Evolutionary conservation across 192 early-diverging fungal species (phyloP), one percentile per base, ranked within the genome.

Genomic region (Entomortierella lignicola): DNA sequence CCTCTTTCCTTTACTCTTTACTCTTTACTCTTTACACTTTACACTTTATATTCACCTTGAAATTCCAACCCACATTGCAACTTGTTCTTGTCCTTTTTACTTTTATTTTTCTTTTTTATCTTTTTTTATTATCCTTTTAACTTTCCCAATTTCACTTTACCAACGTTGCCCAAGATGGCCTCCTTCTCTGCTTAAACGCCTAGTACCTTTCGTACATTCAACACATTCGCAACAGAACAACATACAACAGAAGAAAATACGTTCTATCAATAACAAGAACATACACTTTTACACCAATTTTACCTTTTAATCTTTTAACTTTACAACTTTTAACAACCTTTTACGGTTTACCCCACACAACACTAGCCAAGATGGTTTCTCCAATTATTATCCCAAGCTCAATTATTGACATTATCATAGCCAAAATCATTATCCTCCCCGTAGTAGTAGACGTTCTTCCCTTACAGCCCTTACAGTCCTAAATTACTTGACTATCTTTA

Each of bases 381-480:
- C 68, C 75, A 69, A 79, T 69, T 64, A 64, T 55, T 63, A 51
- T 51, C 66, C 66, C 62, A 44, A 59, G 65, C 53, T 59, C 63
- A 65, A 77, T 57, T 61, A 70, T 69, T 59, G 66, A 69, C 55
- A 69, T 65, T 54, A 73, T 70, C 27, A 39, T 21, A 64, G 30
- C 61, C 55, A 65, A 57, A 66, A 25, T 20, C 43, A 63, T 55
- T 55, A 68, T 69, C 61, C 18, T 21, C 39, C 55, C 57, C 29
- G 62, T 66, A 79, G 66, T 64, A 69, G 51, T 51, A 17, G 56
- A 58, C 44, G n/a, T n/a, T n/a, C 31, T 68, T 23, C 47, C 58
- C 59, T 60, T 65, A 58, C 61, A 59, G 25, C 66, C 74, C 75
- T 79, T 79, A 79, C 75, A 79, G 56, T 66, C 75, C 57, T 79